Conservation (phyloP, 345 rosid genomes). For the Populus pruinosa region DNA sequence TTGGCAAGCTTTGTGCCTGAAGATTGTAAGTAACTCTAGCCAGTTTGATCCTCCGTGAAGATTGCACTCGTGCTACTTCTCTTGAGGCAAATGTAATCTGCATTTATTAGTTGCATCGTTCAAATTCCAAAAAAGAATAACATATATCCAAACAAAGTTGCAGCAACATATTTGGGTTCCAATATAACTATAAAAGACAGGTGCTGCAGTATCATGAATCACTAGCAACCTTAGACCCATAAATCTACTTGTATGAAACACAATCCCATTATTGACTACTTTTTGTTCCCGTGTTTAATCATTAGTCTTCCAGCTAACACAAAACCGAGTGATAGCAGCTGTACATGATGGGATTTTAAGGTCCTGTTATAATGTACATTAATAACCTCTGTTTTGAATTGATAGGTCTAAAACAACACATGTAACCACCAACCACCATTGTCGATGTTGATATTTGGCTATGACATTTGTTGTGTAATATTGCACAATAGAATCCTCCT, state of each 20-base stretch:
- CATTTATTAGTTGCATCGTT: slow-evolving; percentile 9
- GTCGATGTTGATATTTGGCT: too few species aligned
- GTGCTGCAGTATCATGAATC: not conserved
- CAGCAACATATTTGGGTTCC: not conserved
- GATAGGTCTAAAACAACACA: too few species aligned
- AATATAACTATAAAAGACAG: not conserved
- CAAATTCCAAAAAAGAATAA: slow-evolving; percentile 3
- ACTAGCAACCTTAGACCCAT: not conserved
- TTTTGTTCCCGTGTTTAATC: too few species aligned
- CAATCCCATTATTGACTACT: not conserved
- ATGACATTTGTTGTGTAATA: too few species aligned
- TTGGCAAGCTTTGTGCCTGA: slow-evolving; percentile 34
- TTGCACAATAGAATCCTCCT: too few species aligned
- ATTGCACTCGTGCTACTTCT: slow-evolving; percentile 15
- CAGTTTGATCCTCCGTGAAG: slow-evolving; percentile 30
- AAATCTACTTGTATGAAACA: not conserved
- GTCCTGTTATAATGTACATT: too few species aligned
- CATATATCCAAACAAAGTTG: not conserved
- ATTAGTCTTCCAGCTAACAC: not conserved
- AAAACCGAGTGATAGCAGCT: not conserved
- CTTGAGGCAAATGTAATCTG: slow-evolving; percentile 38
- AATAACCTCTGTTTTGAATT: too few species aligned
- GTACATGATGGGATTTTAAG: too few species aligned
- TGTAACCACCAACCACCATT: too few species aligned
- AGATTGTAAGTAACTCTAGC: slow-evolving; percentile 40